Base-by-base conservation (phyloP, 1,284 basidiomycete genomes). In the Heterobasidion irregulare region DNA sequence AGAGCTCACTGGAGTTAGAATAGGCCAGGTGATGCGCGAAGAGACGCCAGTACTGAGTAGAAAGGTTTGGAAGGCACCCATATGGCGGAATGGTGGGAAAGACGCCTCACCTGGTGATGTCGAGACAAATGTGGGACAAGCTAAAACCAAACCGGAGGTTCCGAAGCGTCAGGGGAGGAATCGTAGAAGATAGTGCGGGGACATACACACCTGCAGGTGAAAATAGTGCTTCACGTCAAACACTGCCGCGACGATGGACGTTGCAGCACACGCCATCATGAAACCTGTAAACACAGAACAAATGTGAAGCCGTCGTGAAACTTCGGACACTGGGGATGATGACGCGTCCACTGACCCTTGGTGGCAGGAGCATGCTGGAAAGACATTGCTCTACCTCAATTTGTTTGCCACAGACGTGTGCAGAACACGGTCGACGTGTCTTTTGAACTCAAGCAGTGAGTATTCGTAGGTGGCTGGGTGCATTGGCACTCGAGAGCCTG, bases 171-270 rank as follows among this genome's bases (percentile, higher is more conserved):
- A 41, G 38, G 38, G 38, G 4, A 6, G n/a, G n/a, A 41, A 41
- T 10, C 6, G 38, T 41, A n/a, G 26, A 26, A 41, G 38, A 10
- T n/a, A 50, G 56, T 72, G 65, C 5, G 68, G 69, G 8, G 64
- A 61, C 35, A 16, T 34, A 58, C 72, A 57, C 57, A 83, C 86
- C 70, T 93, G 91, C 6, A 94, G 75, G 68, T 94, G 88, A 57
- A 93, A 79, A 66, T 92, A 90, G 62, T 94, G 86, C 69, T 95
- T 94, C 58, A 91, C 72, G 65, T 93, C 92, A 63, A 93, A 86
- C 47, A 94, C 70, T 1, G 90, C 87, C 43, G 79, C 83, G 5
- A 82, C 64, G 53, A 94, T 75, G 16, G 92, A 91, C 4, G 83
- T 76, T 51, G 89, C 61, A 36, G 83, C 90, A 43, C 82, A 73